These are phyloP conservation scores for Paramecium sonneborni DNA, from an alignment of 73 alveolate genomes.

Conservation along the genomic window DNA sequence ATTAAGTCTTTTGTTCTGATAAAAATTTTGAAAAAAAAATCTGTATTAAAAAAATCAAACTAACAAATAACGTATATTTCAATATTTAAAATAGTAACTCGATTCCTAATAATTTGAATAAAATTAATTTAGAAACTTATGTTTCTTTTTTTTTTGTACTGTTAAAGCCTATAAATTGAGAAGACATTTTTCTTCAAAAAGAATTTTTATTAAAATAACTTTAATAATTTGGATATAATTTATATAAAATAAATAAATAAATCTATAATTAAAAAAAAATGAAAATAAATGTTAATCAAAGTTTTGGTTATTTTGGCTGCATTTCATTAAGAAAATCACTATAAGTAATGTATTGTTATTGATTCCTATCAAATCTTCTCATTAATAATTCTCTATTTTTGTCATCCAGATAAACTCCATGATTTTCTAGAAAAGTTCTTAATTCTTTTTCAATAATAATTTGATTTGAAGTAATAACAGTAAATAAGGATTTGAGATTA, in stretches of 20 bases:
- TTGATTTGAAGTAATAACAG: not conserved
- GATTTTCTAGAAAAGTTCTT: not conserved
- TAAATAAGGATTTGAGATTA: slow-evolving; percentile 3
- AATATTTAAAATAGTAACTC: not conserved
- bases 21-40: not conserved
- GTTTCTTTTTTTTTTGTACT: too few species aligned
- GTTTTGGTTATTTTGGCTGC: slow-evolving; percentile 18
- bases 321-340: slow-evolving; percentile 50
- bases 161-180: too few species aligned
- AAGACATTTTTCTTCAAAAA: too few species aligned
- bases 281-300: not conserved
- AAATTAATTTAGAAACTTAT: not conserved
- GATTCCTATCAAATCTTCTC: slow-evolving; percentile 41
- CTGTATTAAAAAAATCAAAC: not conserved
- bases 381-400: not conserved
- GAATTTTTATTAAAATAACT: too few species aligned
- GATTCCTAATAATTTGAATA: not conserved
- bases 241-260: not conserved
- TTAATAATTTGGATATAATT: too few species aligned
- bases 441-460: slow-evolving; percentile 1
- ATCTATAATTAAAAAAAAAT: not conserved
- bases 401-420: slow-evolving; percentile 34
- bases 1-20: not conserved
- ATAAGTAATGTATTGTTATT: slow-evolving; percentile 26
- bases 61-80: not conserved